Base-by-base conservation (phyloP, 2,329 filamentous ascomycete species). In the Mycosphaerella sp. region DNA sequence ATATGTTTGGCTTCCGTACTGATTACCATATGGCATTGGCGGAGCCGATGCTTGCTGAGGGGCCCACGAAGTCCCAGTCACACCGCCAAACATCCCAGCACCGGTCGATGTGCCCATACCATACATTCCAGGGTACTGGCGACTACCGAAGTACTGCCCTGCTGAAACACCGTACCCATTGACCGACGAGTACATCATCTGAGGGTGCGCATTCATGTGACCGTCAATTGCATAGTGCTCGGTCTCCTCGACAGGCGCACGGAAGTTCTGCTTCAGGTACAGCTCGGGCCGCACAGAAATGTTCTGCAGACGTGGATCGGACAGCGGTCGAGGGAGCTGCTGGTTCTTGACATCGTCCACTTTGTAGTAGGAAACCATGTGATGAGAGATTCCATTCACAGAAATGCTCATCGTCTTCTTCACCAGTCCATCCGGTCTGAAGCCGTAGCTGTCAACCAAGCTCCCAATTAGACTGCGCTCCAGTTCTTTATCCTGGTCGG, bases 401-500 rank as follows among this genome's bases (percentile, higher is more conserved):
- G 80, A 83, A 39, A 95, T 82, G 63, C 86, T 92, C 71, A 95
- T 90, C 0, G 90, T 95, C 76, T 95, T 95, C 78, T 96, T 96
- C 59, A 95, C 81, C 40, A 96, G 73, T 0, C 91, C 90, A 1
- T 83, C 80, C 11, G 83, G 77, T 66, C 93, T 93, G 78, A 95
- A 95, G 32, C 84, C 82, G 64, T 95, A 95, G 0, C 86, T 90
- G 71, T 95, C 90, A n/a, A 92, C 81, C 10, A 95, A 76, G 0
- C 89, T 95, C 5, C 90, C 91, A 43, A 93, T 83, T 50, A 91
- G 73, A 26, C 80, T 77, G 34, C 83, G 76, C 64, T 85, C 74
- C 72, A 74, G 71, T 55, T 77, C 74, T 43, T 72, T 74, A 43
- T 70, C 73, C 39, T 66, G 64, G n/a, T 69, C 68, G 23, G 59